phyloP scores from a whole-genome alignment of 2,329 filamentous ascomycete genomes.

The Aspergillus sp. region DNA sequence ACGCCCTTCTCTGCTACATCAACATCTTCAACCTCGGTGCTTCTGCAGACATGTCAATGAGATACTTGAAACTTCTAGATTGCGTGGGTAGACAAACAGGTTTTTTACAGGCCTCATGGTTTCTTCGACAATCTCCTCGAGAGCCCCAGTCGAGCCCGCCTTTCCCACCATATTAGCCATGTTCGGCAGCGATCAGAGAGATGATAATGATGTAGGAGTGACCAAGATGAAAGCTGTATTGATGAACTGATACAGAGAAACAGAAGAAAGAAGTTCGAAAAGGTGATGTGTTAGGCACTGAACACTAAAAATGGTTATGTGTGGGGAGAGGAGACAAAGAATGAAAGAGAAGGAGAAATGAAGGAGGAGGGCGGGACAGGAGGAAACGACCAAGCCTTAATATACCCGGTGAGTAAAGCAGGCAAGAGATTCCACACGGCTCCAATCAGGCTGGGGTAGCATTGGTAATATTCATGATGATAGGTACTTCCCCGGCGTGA shows the following conservation, averaged over 20 bases:
- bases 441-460: background rate
- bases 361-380: conserved; percentile 3
- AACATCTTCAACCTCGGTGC: conserved; percentile 12
- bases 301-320: background rate
- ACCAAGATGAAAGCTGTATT: background rate
- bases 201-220: background rate
- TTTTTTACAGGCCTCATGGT: conserved; percentile 6
- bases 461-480: conserved; percentile 2
- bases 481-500: background rate
- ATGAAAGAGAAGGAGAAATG: background rate
- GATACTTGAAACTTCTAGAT: background rate
- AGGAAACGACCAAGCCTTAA: background rate
- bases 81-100: conserved; percentile 10
- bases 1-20: conserved; percentile 23
- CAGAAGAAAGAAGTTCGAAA: conserved; percentile 1
- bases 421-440: conserved; percentile 1
- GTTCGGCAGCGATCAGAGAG: conserved; percentile 1
- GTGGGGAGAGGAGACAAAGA: conserved; percentile 3
- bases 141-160: background rate
- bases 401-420: background rate
- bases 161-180: conserved; percentile 16
- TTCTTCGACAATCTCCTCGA: conserved; percentile 1
- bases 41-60: conserved; percentile 8
- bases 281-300: conserved; percentile 1
- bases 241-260: background rate